A percentile compares a stretch with the other conserved stretches of the same genome.
phyloP scores from a whole-genome alignment of 2,329 filamentous ascomycete genomes.

The Fusarium dimerum region DNA sequence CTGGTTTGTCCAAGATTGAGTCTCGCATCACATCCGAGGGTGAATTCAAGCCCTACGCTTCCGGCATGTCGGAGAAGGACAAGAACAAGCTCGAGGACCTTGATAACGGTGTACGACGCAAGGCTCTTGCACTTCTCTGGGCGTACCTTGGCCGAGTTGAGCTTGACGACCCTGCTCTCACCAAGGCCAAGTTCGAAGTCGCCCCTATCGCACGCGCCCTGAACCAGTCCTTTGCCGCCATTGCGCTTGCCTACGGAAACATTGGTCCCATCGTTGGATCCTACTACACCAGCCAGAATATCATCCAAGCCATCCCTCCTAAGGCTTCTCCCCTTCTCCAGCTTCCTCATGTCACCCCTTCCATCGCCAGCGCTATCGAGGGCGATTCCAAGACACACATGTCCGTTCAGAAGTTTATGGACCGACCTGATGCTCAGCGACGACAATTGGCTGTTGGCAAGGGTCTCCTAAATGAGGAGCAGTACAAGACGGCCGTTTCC shows the following conservation, averaged over 20 bases:
- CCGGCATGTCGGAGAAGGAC: constrained; percentile 70
- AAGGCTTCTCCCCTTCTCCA: constrained; percentile 86
- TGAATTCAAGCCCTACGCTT: constrained; percentile 50
- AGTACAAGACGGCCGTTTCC: constrained; percentile 74
- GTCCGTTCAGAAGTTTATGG: constrained; percentile 86
- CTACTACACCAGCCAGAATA: constrained; percentile 78
- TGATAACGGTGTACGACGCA: constrained; percentile 78
- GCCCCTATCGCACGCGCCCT: constrained; percentile 83
- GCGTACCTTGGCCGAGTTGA: constrained; percentile 90
- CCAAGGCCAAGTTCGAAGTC: constrained; percentile 85
- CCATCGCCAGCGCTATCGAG: constrained; percentile 67
- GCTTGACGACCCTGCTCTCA: constrained; percentile 73
- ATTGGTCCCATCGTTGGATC: constrained; percentile 79
- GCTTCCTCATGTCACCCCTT: constrained; percentile 80
- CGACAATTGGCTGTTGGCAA: constrained; percentile 70
- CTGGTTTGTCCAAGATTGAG: constrained; percentile 80
- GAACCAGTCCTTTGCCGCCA: constrained; percentile 83
- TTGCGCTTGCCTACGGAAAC: constrained; percentile 84
- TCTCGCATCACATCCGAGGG: constrained; percentile 71
- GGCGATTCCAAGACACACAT: constrained; percentile 74
- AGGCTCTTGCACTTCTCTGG: constrained; percentile 89
- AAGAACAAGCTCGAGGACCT: constrained; percentile 75
- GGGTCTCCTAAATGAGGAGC: constrained; percentile 68
- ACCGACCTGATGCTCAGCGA: constrained; percentile 73
- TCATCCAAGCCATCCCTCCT: constrained; percentile 88